Evolutionary conservation across 495 filamentous ascomycete species (phyloP).

Genomic region (Aspergillus sclerotiicarbonarius): DNA sequence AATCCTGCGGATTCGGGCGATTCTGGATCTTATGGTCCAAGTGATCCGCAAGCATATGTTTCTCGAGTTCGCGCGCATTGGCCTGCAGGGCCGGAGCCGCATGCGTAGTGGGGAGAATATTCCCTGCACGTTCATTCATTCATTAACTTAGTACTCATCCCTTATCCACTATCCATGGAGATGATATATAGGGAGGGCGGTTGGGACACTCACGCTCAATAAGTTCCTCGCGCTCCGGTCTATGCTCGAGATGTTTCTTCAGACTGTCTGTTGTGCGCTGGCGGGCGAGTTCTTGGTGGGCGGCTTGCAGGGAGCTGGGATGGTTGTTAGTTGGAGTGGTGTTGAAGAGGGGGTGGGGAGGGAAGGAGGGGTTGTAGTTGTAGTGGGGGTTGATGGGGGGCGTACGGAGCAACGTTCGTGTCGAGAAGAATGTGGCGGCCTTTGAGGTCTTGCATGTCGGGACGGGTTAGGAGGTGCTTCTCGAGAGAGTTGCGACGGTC

Average conservation of each 20-base stretch:
- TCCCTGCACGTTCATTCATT: conserved; percentile 45
- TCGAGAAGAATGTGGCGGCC: conserved; percentile 71
- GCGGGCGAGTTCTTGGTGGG: conserved; percentile 61
- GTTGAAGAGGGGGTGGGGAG: conserved; percentile 1
- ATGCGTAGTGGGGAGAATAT: conserved; percentile 69
- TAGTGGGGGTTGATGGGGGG: too few relatives aligned
- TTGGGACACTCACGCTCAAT: conserved; percentile 62
- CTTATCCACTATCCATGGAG: neutral
- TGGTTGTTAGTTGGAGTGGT: neutral
- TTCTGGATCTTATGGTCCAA: conserved; percentile 79
- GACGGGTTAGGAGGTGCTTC: conserved; percentile 76
- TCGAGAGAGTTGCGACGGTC: conserved; percentile 87
- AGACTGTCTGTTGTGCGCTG: conserved; percentile 62
- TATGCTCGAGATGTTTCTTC: conserved; percentile 63
- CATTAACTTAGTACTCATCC: neutral
- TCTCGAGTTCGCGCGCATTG: conserved; percentile 76
- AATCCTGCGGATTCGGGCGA: conserved; percentile 68
- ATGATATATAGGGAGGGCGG: conserved; percentile 3
- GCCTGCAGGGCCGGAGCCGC: conserved; percentile 74
- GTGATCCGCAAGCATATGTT: conserved; percentile 78
- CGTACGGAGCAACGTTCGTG: conserved; percentile 67
- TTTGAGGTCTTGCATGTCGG: conserved; percentile 77
- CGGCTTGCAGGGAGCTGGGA: conserved; percentile 58
- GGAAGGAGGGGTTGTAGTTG: neutral
- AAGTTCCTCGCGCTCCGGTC: conserved; percentile 63